A percentile compares a stretch with the other conserved stretches of the same genome.
phyloP scores from a whole-genome alignment of 495 filamentous ascomycete genomes.

The Penicillium steckii region DNA sequence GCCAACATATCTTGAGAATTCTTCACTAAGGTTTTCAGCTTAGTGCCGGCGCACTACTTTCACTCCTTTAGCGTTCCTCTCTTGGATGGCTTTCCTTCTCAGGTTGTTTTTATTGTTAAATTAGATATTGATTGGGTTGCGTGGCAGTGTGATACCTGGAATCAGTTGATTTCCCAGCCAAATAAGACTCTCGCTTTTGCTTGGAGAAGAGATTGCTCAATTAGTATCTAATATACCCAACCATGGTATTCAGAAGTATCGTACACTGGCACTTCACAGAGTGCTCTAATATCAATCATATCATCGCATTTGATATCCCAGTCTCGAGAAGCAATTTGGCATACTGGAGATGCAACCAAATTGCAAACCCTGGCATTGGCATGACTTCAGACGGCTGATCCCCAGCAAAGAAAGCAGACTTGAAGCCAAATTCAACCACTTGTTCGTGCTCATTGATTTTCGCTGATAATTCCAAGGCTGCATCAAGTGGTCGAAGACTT shows the following conservation, averaged over 20 bases:
- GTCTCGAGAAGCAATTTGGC: constrained; percentile 14
- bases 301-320: constrained; percentile 1
- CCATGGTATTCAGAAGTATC: too few species aligned
- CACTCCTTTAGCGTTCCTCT: neutral
- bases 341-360: constrained; percentile 44
- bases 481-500: constrained; percentile 53
- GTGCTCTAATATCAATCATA: neutral
- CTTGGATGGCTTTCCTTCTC: neutral
- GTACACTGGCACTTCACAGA: neutral
- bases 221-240: neutral
- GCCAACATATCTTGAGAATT: neutral
- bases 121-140: neutral
- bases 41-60: too few species aligned
- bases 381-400: constrained; percentile 27
- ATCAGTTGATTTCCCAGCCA: neutral
- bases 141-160: neutral
- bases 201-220: neutral
- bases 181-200: neutral
- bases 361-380: constrained; percentile 48
- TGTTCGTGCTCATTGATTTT: constrained; percentile 46
- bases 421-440: constrained; percentile 56
- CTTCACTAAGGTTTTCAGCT: neutral
- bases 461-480: constrained; percentile 57
- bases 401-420: constrained; percentile 55
- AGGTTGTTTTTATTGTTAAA: neutral